phyloP scores from a whole-genome alignment of 176 grass and related monocot species.

The Avena sativa region DNA sequence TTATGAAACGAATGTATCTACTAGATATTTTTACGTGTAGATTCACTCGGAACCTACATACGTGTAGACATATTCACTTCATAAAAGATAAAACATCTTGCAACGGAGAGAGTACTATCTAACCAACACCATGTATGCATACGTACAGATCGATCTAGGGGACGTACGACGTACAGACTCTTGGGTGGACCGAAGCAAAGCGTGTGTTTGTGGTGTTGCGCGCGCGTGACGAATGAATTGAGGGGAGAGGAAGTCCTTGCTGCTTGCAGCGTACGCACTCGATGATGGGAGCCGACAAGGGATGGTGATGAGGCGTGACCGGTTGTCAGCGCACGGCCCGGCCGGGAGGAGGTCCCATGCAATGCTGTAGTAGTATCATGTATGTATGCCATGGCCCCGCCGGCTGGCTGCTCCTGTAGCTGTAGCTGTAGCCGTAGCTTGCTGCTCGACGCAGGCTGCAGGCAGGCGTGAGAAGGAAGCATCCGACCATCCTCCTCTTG shows the following conservation, averaged over 20 bases:
- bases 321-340: conserved; percentile 24
- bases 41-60: no score
- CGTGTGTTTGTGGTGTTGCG: conserved; percentile 9
- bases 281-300: conserved; percentile 34
- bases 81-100: no score
- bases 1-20: no score
- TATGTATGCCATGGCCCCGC: conserved; percentile 6
- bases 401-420: not conserved
- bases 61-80: no score
- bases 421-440: not conserved
- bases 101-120: no score
- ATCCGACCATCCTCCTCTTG: not conserved
- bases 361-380: not conserved
- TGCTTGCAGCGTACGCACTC: conserved; percentile 40
- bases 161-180: not conserved
- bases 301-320: conserved; percentile 29
- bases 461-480: conserved; percentile 53
- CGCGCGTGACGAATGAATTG: not conserved
- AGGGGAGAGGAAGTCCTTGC: not conserved
- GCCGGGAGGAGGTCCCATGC: conserved; percentile 16
- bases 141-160: not conserved
- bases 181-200: not conserved
- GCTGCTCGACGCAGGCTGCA: not conserved
- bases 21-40: no score
- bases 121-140: no score